Evolutionary conservation across 495 filamentous ascomycete genomes (phyloP), one percentile per base, ranked within the genome.

Genomic region (Jackrogersella multiformis): DNA sequence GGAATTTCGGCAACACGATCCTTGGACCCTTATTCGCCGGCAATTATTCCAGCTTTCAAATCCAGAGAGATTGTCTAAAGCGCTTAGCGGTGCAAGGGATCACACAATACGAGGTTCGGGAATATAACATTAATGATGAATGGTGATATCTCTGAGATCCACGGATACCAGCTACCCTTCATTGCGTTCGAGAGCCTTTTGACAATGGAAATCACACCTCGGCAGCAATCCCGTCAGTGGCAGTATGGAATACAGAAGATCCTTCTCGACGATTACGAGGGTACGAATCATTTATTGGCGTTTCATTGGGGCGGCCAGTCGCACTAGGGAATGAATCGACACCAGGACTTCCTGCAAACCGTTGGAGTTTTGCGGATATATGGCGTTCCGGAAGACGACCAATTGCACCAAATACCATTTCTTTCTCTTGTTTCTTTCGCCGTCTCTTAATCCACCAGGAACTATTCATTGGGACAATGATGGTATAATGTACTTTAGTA

Each of bases 1-100:
- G 66, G 7, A 44, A 69, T 16, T 64, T 74, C n/a, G 63, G 75
- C 4, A 71, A 77, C 38, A 90, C 89, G 66, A 81, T 96, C 26
- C 79, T 96, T 15, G 83, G 79, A 2, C 79, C 84, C 13, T 81
- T 93, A 35, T 78, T 94, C 53, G 89, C 79, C 0, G 92, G 90
- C 5, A 86, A 92, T 68, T 96, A 94, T 71, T 82, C 83, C 1
- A 84, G 82, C 26, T 92, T 94, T 60, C 74, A 80, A 5, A 72
- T 79, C n/a, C 89, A 93, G 66, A 83, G 92, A 23, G 72, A 79
- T 8, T 83, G 73, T 66, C 63, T 82, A 1, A 56, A 75, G 30
- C 66, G 66, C 13, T 59, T 78, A 30, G 46, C 24, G 7, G 18
- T 30, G 10, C 15, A 66, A 38, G 44, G 41, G 5, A 15, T 44